phyloP scores from a whole-genome alignment of 768 basidiomycete genomes.

The Termitomyces sp. region DNA sequence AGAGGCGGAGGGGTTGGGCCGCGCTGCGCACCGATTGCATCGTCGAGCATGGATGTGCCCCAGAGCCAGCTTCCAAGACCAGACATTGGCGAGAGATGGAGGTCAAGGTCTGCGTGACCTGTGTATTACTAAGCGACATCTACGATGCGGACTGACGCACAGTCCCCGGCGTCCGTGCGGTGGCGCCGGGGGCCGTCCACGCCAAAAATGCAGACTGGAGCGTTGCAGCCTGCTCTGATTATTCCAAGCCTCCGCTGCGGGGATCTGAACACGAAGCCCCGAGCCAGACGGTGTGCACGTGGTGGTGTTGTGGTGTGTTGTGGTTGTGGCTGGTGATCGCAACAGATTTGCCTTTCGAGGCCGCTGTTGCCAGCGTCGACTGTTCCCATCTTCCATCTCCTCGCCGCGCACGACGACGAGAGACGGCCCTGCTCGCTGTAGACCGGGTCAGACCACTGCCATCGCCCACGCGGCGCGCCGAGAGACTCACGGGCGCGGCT shows the following conservation, averaged over 20 bases:
- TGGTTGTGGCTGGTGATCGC: conserved; percentile 31
- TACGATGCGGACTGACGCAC: no score
- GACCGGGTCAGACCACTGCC: conserved; percentile 10
- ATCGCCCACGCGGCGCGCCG: not conserved
- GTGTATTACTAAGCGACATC: no score
- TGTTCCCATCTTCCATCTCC: conserved; percentile 14
- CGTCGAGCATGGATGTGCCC: conserved; percentile 81
- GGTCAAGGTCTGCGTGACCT: not conserved
- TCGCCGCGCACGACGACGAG: conserved; percentile 11
- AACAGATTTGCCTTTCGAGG: conserved; percentile 27
- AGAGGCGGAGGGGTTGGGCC: not conserved
- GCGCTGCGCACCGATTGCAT: conserved; percentile 63
- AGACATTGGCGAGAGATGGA: conserved; percentile 34
- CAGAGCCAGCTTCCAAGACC: conserved; percentile 67
- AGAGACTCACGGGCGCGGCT: conserved; percentile 14
- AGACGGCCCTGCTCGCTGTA: conserved; percentile 3
- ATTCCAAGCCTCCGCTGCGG: no score
- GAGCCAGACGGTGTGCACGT: conserved; percentile 14
- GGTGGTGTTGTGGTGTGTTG: conserved; percentile 25
- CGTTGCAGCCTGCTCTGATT: no score
- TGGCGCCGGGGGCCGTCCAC: no score
- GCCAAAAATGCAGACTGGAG: no score
- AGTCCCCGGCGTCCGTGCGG: no score
- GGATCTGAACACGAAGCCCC: conserved; percentile 10
- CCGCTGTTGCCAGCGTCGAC: conserved; percentile 25